These are phyloP conservation scores for Penicillium vulpinum DNA, from an alignment of 2,329 filamentous ascomycete species.

Conservation along the genomic window DNA sequence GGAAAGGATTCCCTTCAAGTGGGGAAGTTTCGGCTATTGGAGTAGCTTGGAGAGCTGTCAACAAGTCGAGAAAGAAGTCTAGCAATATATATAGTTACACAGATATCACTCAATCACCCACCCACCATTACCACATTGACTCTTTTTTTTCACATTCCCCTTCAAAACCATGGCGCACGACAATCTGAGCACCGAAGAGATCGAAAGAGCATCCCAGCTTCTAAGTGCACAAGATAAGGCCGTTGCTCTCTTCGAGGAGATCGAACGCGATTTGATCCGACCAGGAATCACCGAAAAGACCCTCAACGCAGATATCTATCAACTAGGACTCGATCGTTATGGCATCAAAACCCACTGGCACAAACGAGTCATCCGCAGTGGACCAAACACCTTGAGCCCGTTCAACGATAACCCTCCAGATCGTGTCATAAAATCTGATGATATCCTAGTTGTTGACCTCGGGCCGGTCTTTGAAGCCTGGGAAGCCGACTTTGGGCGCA, in stretches of 20 bases:
- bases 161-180: neutral
- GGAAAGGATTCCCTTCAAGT: neutral
- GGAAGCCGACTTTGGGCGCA: slow-evolving; percentile 57
- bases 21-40: slow-evolving; percentile 1
- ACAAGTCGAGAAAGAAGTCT: neutral
- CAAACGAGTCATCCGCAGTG: slow-evolving; percentile 53
- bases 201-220: slow-evolving; percentile 40
- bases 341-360: slow-evolving; percentile 54
- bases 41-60: neutral
- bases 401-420: slow-evolving; percentile 54
- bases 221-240: slow-evolving; percentile 52
- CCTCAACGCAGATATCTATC: slow-evolving; percentile 51
- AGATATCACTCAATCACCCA: neutral
- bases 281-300: slow-evolving; percentile 52
- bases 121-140: neutral
- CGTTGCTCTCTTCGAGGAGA: slow-evolving; percentile 49
- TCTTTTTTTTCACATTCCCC: neutral
- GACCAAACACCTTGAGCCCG: slow-evolving; percentile 51
- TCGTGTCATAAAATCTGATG: slow-evolving; percentile 49
- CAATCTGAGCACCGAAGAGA: slow-evolving; percentile 9
- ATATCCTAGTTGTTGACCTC: slow-evolving; percentile 55
- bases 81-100: neutral
- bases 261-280: slow-evolving; percentile 48
- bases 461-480: slow-evolving; percentile 55
- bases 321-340: slow-evolving; percentile 46